Evolutionary conservation across 129 eudicot genomes (phyloP).

Genomic region (Kitagawia praeruptora): DNA sequence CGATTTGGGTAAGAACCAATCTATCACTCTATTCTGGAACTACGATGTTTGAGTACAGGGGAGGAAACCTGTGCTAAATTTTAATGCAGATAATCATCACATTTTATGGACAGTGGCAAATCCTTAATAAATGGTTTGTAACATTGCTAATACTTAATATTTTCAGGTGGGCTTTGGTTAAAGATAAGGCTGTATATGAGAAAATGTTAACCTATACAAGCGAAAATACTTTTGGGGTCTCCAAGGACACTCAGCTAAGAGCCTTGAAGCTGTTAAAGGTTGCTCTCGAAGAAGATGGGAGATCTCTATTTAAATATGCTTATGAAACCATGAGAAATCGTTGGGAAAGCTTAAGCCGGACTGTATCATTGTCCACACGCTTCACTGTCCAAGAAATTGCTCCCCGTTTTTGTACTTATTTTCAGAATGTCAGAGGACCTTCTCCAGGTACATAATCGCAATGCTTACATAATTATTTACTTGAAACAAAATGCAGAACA

Average conservation of each 20-base stretch:
- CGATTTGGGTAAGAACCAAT: conserved; percentile 45
- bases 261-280: conserved; percentile 60
- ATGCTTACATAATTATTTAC: not conserved
- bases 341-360: conserved; percentile 39
- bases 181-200: conserved; percentile 50
- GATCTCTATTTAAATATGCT: conserved; percentile 39
- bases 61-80: not conserved
- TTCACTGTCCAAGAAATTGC: conserved; percentile 50
- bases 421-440: conserved; percentile 48
- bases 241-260: conserved; percentile 63
- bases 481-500: not conserved
- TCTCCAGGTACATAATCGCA: conserved; percentile 47
- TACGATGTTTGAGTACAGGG: not conserved
- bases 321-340: conserved; percentile 44
- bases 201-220: conserved; percentile 28
- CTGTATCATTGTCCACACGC: conserved; percentile 41
- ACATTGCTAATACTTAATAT: not conserved
- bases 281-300: conserved; percentile 34
- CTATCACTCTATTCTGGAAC: not conserved
- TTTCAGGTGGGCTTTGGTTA: conserved; percentile 70
- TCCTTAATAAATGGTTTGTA: not conserved
- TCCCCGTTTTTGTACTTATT: conserved; percentile 47
- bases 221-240: conserved; percentile 35
- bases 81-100: not conserved
- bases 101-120: not conserved